Percentiles rank a stretch among this genome's conserved stretches.
Conservation (phyloP, 2,329 filamentous ascomycete genomes). For the Verticillium nubilum region DNA sequence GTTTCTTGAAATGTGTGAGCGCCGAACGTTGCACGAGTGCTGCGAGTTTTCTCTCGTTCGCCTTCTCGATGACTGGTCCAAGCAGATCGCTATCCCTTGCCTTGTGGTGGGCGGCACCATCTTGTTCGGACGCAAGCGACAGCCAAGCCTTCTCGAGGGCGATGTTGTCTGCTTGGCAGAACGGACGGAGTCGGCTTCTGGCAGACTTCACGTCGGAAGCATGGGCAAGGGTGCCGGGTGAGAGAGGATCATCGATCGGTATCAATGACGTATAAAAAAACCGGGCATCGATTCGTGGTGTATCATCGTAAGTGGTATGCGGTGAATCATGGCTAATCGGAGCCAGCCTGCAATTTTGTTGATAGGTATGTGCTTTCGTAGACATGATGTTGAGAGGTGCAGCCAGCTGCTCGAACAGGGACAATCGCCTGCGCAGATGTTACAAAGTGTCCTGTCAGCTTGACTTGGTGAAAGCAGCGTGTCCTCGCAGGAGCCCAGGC, state of each 20-base stretch:
- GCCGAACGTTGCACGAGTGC: constrained; percentile 38
- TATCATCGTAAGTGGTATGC: constrained; percentile 41
- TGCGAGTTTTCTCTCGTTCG: constrained; percentile 28
- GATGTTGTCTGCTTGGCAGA: constrained; percentile 72
- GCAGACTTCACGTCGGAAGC: constrained; percentile 44
- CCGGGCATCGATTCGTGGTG: constrained; percentile 60
- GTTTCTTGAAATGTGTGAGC: constrained; percentile 39
- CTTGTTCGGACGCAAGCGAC: constrained; percentile 44
- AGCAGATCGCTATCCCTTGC: constrained; percentile 25
- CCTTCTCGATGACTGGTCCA: constrained; percentile 24
- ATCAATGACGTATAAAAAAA: constrained; percentile 83
- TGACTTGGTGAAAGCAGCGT: neutral
- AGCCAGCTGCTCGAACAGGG: neutral
- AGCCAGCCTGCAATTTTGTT: constrained; percentile 52
- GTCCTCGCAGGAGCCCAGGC: neutral
- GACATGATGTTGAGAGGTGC: neutral
- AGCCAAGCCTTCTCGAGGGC: constrained; percentile 76
- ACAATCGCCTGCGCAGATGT: constrained; percentile 5
- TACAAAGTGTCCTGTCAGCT: neutral
- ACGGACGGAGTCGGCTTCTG: constrained; percentile 66
- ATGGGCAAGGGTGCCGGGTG: constrained; percentile 49
- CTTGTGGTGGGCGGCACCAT: constrained; percentile 41
- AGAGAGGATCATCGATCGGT: constrained; percentile 85
- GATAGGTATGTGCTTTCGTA: constrained; percentile 46
- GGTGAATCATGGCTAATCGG: constrained; percentile 30